Evolutionary conservation across 1,139 yeast species (phyloP), one percentile per base, ranked within the genome.

Genomic region (Suhomyces chickasaworum): DNA sequence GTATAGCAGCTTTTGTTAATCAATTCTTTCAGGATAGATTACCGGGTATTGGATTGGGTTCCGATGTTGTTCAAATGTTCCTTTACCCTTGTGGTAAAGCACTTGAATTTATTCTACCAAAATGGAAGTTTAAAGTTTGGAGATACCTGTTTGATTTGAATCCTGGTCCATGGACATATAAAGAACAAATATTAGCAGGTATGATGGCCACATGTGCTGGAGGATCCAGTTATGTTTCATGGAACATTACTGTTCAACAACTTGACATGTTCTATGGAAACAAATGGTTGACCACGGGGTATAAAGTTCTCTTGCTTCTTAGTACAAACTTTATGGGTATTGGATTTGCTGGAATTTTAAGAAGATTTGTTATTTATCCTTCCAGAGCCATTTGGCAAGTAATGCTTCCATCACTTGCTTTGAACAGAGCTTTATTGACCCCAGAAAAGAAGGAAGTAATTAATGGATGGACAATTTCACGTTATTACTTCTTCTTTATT

Each of bases 31-130:
- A 71, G 3, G 78, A 79, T 45, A 77, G 88, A 63, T 67, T 69
- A 56, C 87, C 86, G 4, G 45, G 67, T n/a, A 78, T 83, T 44
- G 41, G 66, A 3, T 60, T 83, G 16, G 49, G 68, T 9, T 54
- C 83, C 17, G 55, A 85, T 77, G 69, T 83, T 31, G 69, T 79
- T 47, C 88, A 84, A 59, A 65, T 84, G 49, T 69, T 84, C 46
- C 64, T 83, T 42, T 83, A 78, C 56, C 85, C 86, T 9, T 68
- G 77, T 53, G 89, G 89, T 44, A 61, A 61, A 22, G 38, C 60
- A 3, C 52, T 59, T 48, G 57, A 52, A 3, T 49, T 38, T 32
- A 39, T 61, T 16, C 48, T 65, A 16, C 73, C 73, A 4, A 55
- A 54, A 30, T 51, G 51, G 51, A 54, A 51, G 35, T 50, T 59